Evolutionary conservation across 192 early-diverging fungal species (phyloP).

Genomic region (Borealophlyctis nickersoniae): DNA sequence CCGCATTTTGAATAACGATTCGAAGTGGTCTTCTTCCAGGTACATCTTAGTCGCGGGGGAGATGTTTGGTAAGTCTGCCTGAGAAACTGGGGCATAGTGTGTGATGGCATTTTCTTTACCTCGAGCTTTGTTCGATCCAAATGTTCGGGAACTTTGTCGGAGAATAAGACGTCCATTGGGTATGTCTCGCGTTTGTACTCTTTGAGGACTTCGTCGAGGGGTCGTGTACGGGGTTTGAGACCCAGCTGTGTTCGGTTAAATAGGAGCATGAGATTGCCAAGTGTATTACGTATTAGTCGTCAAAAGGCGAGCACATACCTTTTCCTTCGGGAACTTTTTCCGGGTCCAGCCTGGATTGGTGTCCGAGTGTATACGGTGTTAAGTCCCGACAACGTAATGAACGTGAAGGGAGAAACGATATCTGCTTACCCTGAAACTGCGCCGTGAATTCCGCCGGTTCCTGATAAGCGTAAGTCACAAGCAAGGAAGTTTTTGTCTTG

Average conservation of each 20-base stretch:
- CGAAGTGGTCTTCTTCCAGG: constrained; percentile 33
- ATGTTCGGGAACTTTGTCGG: constrained; percentile 24
- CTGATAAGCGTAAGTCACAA: constrained; percentile 28
- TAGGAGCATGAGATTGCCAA: too few relatives aligned
- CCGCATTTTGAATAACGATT: constrained; percentile 26
- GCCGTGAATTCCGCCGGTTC: constrained; percentile 27
- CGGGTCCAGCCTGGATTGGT: constrained; percentile 35
- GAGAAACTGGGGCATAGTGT: too few relatives aligned
- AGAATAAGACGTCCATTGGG: constrained; percentile 15
- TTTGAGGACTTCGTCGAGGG: constrained; percentile 19
- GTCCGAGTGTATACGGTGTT: too few relatives aligned
- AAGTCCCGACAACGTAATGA: too few relatives aligned
- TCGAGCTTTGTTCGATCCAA: constrained; percentile 34
- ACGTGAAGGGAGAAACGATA: too few relatives aligned
- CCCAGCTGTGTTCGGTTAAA: neutral
- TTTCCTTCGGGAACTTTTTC: constrained; percentile 18
- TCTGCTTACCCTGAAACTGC: too few relatives aligned
- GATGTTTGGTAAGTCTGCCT: neutral
- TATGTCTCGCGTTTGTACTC: constrained; percentile 21
- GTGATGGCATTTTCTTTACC: neutral
- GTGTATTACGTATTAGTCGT: neutral
- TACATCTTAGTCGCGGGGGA: constrained; percentile 13
- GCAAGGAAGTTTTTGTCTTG: neutral
- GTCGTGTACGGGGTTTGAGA: constrained; percentile 1
- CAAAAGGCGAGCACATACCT: constrained; percentile 1